Conservation (phyloP, 257 asterid species). For the Forsythia viridissima region DNA sequence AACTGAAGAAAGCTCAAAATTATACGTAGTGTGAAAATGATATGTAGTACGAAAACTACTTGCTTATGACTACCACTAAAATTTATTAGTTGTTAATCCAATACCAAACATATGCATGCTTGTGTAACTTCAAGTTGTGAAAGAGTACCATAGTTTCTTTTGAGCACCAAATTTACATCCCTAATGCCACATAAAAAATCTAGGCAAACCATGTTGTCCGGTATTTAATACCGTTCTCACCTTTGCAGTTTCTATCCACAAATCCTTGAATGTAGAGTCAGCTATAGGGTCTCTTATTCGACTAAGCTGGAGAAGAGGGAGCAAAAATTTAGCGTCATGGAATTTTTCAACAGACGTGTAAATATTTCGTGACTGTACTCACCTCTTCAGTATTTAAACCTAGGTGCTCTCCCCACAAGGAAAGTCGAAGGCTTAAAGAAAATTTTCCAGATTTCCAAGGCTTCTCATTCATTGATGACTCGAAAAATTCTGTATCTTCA, state of each 20-base stretch:
- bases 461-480: slow-evolving; percentile 72
- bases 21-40: background rate
- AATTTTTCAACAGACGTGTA: background rate
- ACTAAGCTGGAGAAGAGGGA: slow-evolving; percentile 47
- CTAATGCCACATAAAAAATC: background rate
- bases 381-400: slow-evolving; percentile 73
- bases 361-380: slow-evolving; percentile 18
- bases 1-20: background rate
- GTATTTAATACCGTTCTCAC: slow-evolving; percentile 35
- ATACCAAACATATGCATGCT: background rate
- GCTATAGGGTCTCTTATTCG: slow-evolving; percentile 74
- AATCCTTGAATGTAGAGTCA: slow-evolving; percentile 60
- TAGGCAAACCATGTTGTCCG: background rate
- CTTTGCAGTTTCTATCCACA: slow-evolving; percentile 79
- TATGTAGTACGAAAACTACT: background rate
- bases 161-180: background rate
- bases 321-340: slow-evolving; percentile 3
- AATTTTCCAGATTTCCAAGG: slow-evolving; percentile 93
- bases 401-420: slow-evolving; percentile 94
- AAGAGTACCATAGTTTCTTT: background rate
- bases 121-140: background rate
- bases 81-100: no score
- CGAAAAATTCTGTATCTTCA: slow-evolving; percentile 80
- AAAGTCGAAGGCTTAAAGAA: slow-evolving; percentile 67
- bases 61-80: background rate